Evolutionary conservation across 176 grass and related monocot species (phyloP).

Genomic region (Aegilops longissima): DNA sequence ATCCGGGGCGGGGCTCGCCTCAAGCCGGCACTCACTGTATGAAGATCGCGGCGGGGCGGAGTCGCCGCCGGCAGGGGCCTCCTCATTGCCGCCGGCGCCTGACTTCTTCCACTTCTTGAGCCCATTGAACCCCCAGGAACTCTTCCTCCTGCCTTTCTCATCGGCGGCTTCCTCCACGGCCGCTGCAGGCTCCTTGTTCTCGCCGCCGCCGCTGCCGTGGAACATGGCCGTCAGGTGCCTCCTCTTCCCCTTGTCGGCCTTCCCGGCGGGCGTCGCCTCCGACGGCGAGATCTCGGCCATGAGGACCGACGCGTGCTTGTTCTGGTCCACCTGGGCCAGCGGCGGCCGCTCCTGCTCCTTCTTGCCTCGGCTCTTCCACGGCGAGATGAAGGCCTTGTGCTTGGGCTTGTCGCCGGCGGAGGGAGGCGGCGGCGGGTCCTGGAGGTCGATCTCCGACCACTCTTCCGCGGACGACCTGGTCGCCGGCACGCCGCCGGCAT

Average conservation of each 20-base stretch:
- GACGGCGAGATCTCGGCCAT: conserved; percentile 53
- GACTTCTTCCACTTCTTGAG: conserved; percentile 88
- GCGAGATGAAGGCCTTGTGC: conserved; percentile 63
- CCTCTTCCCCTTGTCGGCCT: conserved; percentile 58
- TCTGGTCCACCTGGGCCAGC: conserved; percentile 46
- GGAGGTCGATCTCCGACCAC: conserved; percentile 90
- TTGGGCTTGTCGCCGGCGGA: conserved; percentile 49
- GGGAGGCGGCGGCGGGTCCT: conserved; percentile 36
- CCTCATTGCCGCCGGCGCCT: conserved; percentile 11
- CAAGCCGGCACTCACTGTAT: conserved; percentile 53
- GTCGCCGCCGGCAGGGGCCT: conserved; percentile 22
- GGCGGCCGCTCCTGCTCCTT: conserved; percentile 45
- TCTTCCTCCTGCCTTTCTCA: conserved; percentile 53
- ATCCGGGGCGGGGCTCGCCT: conserved; percentile 49
- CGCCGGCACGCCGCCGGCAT: not conserved
- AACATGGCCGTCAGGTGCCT: conserved; percentile 49
- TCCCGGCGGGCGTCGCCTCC: not conserved
- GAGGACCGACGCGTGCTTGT: conserved; percentile 35
- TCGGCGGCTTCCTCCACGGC: conserved; percentile 32
- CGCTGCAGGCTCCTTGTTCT: conserved; percentile 35
- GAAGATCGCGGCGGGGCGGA: conserved; percentile 28
- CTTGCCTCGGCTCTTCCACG: conserved; percentile 61
- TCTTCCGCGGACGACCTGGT: conserved; percentile 47
- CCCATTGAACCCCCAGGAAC: conserved; percentile 78
- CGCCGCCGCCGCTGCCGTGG: conserved; percentile 2